These are phyloP conservation scores for Fusarium sulawesiense DNA, from an alignment of 2,329 filamentous ascomycete species.

Conservation along the genomic window DNA sequence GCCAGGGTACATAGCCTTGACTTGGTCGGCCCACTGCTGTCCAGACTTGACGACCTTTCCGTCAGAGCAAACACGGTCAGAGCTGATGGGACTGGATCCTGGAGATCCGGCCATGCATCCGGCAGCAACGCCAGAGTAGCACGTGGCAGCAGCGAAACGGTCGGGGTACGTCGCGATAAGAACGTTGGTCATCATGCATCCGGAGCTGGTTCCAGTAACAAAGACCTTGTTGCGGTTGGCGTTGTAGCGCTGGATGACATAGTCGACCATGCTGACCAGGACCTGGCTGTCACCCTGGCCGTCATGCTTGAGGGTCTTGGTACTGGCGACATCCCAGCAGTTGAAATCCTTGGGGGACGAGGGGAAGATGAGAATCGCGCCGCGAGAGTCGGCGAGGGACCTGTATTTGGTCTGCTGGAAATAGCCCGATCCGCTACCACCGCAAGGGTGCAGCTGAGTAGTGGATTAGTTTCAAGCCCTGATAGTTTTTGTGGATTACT, in stretches of 20 bases:
- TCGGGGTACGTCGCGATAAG: constrained; percentile 66
- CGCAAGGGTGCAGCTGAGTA: constrained; percentile 52
- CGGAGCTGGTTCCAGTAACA: constrained; percentile 53
- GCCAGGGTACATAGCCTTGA: constrained; percentile 61
- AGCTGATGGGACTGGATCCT: constrained; percentile 52
- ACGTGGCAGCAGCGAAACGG: constrained; percentile 62
- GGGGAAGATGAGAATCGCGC: constrained; percentile 66
- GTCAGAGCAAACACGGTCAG: constrained; percentile 61
- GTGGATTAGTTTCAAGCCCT: background rate
- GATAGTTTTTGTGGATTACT: background rate
- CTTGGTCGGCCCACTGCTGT: constrained; percentile 55
- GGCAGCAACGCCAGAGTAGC: constrained; percentile 65
- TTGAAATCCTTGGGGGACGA: constrained; percentile 52
- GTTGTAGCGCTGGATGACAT: constrained; percentile 59
- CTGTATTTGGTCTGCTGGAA: constrained; percentile 64
- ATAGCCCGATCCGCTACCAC: constrained; percentile 63
- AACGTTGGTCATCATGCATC: constrained; percentile 53
- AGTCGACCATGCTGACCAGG: constrained; percentile 67
- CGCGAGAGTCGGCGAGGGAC: constrained; percentile 63
- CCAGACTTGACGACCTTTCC: constrained; percentile 59
- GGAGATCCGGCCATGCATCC: constrained; percentile 59
- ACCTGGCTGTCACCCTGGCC: constrained; percentile 63
- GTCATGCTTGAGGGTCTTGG: constrained; percentile 60
- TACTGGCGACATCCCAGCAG: constrained; percentile 71
- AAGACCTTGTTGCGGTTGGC: constrained; percentile 62